Evolutionary conservation across 352 stramenopile species (phyloP).

Genomic region (Pythium phragmitis): DNA sequence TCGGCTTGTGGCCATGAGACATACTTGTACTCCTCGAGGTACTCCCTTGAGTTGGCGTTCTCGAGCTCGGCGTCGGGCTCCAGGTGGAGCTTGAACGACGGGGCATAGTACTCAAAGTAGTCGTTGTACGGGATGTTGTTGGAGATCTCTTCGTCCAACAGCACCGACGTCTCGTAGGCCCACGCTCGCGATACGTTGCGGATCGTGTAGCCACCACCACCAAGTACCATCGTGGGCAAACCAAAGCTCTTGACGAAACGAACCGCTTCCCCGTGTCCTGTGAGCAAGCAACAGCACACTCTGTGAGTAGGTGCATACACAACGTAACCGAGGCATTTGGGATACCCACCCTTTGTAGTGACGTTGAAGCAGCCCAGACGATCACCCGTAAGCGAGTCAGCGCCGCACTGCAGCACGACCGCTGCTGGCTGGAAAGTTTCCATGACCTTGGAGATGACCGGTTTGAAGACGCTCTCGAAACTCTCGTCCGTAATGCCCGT

Average conservation of each 20-base stretch:
- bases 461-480: slow-evolving; percentile 88
- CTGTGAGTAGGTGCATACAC: too few relatives aligned
- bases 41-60: slow-evolving; percentile 83
- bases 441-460: slow-evolving; percentile 97
- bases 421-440: slow-evolving; percentile 95
- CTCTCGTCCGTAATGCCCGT: slow-evolving; percentile 98
- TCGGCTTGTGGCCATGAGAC: slow-evolving; percentile 10
- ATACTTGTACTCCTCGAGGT: slow-evolving; percentile 86
- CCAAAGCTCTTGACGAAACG: slow-evolving; percentile 96
- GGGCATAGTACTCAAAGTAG: slow-evolving; percentile 99
- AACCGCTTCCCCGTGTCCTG: slow-evolving; percentile 95
- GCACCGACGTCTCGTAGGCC: slow-evolving; percentile 96
- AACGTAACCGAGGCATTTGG: slow-evolving; percentile 53
- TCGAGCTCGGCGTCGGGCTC: slow-evolving; percentile 75
- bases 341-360: slow-evolving; percentile 82
- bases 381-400: slow-evolving; percentile 98
- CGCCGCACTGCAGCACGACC: slow-evolving; percentile 98
- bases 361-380: slow-evolving; percentile 99
- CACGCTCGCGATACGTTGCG: slow-evolving; percentile 94
- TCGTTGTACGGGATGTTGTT: slow-evolving; percentile 99
- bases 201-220: slow-evolving; percentile 97
- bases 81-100: slow-evolving; percentile 84
- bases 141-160: slow-evolving; percentile 88
- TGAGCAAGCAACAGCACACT: slow-evolving; percentile 50
- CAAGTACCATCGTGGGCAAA: slow-evolving; percentile 95